Evolutionary conservation across 257 asterid genomes (phyloP), one percentile per base, ranked within the genome.

Genomic region (Primulina eburnea): DNA sequence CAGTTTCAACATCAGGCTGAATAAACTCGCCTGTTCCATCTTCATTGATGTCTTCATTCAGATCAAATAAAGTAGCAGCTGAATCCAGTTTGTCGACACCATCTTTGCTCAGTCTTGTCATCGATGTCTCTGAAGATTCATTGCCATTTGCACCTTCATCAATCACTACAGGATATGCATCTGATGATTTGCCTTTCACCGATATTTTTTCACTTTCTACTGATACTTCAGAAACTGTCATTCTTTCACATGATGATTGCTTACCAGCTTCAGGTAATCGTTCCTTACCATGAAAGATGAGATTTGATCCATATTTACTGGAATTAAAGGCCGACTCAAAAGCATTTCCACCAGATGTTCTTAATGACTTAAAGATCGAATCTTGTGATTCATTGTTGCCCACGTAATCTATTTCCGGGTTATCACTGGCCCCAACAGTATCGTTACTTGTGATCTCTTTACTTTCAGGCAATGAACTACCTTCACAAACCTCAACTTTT

Each of bases 31-130:
- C 83, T n/a, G 28, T 26, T 47, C 26, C 79, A 40, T 81, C 58
- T 20, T 56, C 67, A 67, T 71, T 66, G 21, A 80, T 72, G 68
- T 85, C 89, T 58, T 87, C 84, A 20, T 87, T 87, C 26, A 87
- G 83, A 81, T 87, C 90, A 68, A 87, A 83, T 69, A 78, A 77
- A 73, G 72, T 78, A 26, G 66, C 37, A 58, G 35, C 58, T 12
- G 69, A 63, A 57, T 38, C 68, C 71, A 65, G 62, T 21, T 56
- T 76, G 65, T 69, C 29, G 37, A 20, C 10, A 3, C 72, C 35
- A 73, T 21, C 73, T 64, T 65, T 47, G 18, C 71, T 4, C 37
- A 55, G 38, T 47, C 76, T 68, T 37, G 12, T 47, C 73, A 35
- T 69, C 1, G 70, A 73, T 21, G 61, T 58, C 71, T 73, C 77